Evolutionary conservation across 2,329 filamentous ascomycete genomes (phyloP).

Genomic region (Trichoderma gracile): DNA sequence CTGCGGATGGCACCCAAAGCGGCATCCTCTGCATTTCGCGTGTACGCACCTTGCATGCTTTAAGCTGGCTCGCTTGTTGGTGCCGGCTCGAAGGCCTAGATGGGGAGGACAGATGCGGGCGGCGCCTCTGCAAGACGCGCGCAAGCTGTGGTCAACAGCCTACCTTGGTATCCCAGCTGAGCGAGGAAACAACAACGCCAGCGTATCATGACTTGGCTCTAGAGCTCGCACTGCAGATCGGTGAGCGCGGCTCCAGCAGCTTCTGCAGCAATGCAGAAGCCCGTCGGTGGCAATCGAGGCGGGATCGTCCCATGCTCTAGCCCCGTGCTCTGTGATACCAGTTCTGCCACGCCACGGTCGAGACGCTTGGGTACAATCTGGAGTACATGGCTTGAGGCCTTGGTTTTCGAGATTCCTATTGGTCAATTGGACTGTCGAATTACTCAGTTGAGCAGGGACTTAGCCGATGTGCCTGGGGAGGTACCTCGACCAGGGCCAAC

Average conservation of each 20-base stretch:
- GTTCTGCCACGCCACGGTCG: background rate
- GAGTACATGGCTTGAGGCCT: no score
- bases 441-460: conserved; percentile 14
- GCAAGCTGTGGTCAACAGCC: background rate
- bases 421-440: conserved; percentile 9
- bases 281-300: background rate
- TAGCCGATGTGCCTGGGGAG: background rate
- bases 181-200: conserved; percentile 1
- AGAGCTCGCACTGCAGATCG: background rate
- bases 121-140: background rate
- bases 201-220: background rate
- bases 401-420: background rate
- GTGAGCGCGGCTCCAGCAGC: conserved; percentile 15
- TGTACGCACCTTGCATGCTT: background rate
- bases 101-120: background rate
- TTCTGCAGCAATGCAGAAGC: background rate
- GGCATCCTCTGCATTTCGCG: background rate
- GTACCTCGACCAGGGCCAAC: background rate
- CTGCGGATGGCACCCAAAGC: background rate
- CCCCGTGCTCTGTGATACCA: background rate
- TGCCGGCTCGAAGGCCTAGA: background rate
- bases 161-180: background rate
- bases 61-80: background rate
- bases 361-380: background rate
- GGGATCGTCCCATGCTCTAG: background rate